These are phyloP conservation scores for Vigna mungo DNA, from an alignment of 306 rosid species.

Conservation along the genomic window DNA sequence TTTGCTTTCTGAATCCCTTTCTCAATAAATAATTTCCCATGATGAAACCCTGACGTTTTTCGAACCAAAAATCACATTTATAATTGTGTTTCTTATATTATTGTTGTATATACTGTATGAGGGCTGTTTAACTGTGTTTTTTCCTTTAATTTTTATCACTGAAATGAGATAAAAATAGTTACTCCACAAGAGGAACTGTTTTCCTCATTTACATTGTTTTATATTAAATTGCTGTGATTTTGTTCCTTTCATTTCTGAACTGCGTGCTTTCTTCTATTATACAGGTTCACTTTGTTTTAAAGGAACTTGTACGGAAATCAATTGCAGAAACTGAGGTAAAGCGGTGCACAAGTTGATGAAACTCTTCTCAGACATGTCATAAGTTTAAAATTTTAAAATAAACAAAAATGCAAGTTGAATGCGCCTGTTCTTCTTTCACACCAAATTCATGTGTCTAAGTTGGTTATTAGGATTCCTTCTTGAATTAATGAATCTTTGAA, in stretches of 20 bases:
- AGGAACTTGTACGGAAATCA: conserved; percentile 98
- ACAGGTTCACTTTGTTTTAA: conserved; percentile 92
- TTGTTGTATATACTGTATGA: conserved; percentile 8
- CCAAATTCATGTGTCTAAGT: conserved; percentile 6
- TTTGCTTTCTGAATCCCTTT: conserved; percentile 20
- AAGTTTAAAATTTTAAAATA: conserved; percentile 15
- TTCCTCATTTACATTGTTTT: conserved; percentile 15
- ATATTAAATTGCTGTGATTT: neutral
- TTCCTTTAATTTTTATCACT: conserved; percentile 14
- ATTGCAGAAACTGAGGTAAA: conserved; percentile 89
- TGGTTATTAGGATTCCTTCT: conserved; percentile 21
- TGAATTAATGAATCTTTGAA: conserved; percentile 24
- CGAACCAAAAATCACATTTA: neutral
- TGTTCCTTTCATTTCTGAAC: conserved; percentile 18
- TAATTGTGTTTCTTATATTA: conserved; percentile 5
- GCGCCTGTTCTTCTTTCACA: conserved; percentile 12
- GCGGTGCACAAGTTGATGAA: conserved; percentile 25
- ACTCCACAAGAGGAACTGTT: conserved; percentile 15
- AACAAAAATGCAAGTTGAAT: conserved; percentile 7
- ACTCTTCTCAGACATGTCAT: conserved; percentile 15
- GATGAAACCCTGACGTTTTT: conserved; percentile 14
- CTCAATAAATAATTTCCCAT: conserved; percentile 28
- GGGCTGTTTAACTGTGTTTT: conserved; percentile 31
- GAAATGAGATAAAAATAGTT: neutral
- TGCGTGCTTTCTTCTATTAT: conserved; percentile 38